Percentiles rank a stretch among this genome's conserved stretches.
Evolutionary conservation across 352 stramenopile genomes (phyloP).

Genomic region (Phytophthora meadii): DNA sequence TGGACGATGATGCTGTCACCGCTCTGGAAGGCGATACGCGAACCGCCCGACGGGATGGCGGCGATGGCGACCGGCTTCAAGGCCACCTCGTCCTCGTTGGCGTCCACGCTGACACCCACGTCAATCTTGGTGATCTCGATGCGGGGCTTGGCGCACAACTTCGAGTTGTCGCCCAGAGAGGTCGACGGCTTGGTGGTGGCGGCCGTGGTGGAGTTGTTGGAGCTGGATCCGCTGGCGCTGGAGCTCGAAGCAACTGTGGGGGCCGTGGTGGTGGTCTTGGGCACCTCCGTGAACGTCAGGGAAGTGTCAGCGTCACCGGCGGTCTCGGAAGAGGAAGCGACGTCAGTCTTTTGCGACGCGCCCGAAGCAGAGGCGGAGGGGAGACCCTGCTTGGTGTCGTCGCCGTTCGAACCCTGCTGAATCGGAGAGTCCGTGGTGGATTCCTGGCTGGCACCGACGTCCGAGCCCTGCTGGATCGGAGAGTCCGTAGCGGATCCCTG

Average conservation of each 20-base stretch:
- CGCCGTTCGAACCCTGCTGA: not conserved
- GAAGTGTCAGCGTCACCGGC: conserved; percentile 11
- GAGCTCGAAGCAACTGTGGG: conserved; percentile 6
- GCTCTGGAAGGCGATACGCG: conserved; percentile 61
- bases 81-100: conserved; percentile 56
- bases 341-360: conserved; percentile 12
- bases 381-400: conserved; percentile 11
- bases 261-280: conserved; percentile 5
- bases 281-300: not conserved
- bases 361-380: conserved; percentile 4
- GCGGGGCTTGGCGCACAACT: conserved; percentile 53
- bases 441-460: not conserved
- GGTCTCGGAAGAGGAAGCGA: conserved; percentile 2
- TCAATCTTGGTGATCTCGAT: conserved; percentile 51
- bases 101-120: conserved; percentile 39
- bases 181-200: conserved; percentile 11
- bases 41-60: conserved; percentile 50
- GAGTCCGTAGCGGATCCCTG: too few relatives aligned
- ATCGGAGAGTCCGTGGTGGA: not conserved
- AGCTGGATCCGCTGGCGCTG: conserved; percentile 11
- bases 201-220: conserved; percentile 13
- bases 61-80: conserved; percentile 60
- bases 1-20: conserved; percentile 53
- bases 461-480: not conserved
- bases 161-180: conserved; percentile 17